phyloP scores from a whole-genome alignment of 768 basidiomycete genomes.

The Lentinula guzmanii region DNA sequence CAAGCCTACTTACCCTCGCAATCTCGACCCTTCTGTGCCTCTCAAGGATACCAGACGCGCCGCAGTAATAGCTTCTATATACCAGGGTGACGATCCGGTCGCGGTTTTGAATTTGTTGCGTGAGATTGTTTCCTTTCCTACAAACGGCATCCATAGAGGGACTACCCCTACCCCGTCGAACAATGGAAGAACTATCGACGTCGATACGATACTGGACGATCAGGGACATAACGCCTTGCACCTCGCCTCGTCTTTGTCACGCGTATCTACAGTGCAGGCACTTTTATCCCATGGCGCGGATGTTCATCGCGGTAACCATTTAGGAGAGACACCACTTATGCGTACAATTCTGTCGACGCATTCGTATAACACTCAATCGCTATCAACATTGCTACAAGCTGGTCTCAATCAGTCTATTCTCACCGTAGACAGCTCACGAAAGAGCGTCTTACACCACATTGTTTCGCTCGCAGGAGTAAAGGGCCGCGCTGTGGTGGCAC shows the following conservation, averaged over 20 bases:
- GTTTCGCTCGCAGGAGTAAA: constrained; percentile 88
- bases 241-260: constrained; percentile 82
- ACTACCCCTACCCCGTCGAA: constrained; percentile 28
- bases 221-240: constrained; percentile 94
- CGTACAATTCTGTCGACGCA: constrained; percentile 88
- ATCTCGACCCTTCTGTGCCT: constrained; percentile 45
- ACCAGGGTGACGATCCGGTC: constrained; percentile 61
- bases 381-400: constrained; percentile 52
- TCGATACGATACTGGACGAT: constrained; percentile 84
- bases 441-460: constrained; percentile 88
- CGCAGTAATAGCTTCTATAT: constrained; percentile 61
- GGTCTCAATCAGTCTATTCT: constrained; percentile 70
- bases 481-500: constrained; percentile 75
- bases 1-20: constrained; percentile 49
- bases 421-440: constrained; percentile 82
- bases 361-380: constrained; percentile 73
- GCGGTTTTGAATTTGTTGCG: constrained; percentile 60
- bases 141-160: neutral
- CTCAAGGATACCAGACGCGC: constrained; percentile 52
- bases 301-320: constrained; percentile 84
- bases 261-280: constrained; percentile 58
- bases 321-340: constrained; percentile 92
- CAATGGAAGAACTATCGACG: constrained; percentile 37
- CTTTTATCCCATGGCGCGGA: constrained; percentile 81
- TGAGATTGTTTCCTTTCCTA: constrained; percentile 40